Conservation (phyloP, 495 filamentous ascomycete genomes). For the Thozetella sp. region DNA sequence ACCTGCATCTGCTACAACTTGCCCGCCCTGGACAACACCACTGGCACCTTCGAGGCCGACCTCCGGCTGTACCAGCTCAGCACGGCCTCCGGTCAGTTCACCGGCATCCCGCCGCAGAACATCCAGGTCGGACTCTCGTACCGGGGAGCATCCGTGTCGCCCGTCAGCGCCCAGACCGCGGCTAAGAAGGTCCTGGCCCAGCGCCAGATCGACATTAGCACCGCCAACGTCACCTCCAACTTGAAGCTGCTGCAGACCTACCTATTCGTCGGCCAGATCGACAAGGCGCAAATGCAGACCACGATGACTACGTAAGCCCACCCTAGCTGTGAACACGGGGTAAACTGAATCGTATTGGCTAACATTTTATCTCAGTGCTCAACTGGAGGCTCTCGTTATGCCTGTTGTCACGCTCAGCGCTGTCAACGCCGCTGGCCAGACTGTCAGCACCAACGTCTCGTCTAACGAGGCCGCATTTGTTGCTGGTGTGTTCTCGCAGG, state of each 20-base stretch:
- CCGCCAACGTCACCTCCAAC: slow-evolving; percentile 11
- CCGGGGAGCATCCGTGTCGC: slow-evolving; percentile 58
- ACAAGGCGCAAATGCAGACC: slow-evolving; percentile 37
- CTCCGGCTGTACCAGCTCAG: slow-evolving; percentile 67
- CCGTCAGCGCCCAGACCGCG: slow-evolving; percentile 22
- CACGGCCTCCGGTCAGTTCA: slow-evolving; percentile 56
- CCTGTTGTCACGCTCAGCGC: slow-evolving; percentile 64
- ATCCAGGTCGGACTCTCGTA: slow-evolving; percentile 63
- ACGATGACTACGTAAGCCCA: slow-evolving; percentile 39
- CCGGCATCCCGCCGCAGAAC: slow-evolving; percentile 51
- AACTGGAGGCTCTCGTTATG: slow-evolving; percentile 62
- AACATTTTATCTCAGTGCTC: slow-evolving; percentile 34
- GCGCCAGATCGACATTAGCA: slow-evolving; percentile 16
- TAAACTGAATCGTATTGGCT: slow-evolving; percentile 3
- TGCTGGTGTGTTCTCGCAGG: slow-evolving; percentile 63
- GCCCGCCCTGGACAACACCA: slow-evolving; percentile 58
- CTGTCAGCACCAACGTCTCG: slow-evolving; percentile 61
- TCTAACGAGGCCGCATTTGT: slow-evolving; percentile 70
- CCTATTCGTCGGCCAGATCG: slow-evolving; percentile 54
- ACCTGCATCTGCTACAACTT: slow-evolving; percentile 82
- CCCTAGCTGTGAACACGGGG: background rate
- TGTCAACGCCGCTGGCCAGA: slow-evolving; percentile 36
- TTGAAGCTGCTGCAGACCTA: slow-evolving; percentile 49
- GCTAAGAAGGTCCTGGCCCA: slow-evolving; percentile 11
- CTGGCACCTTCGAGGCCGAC: slow-evolving; percentile 72